phyloP scores from a whole-genome alignment of 257 asterid genomes.

The Solanum pimpinellifolium region DNA sequence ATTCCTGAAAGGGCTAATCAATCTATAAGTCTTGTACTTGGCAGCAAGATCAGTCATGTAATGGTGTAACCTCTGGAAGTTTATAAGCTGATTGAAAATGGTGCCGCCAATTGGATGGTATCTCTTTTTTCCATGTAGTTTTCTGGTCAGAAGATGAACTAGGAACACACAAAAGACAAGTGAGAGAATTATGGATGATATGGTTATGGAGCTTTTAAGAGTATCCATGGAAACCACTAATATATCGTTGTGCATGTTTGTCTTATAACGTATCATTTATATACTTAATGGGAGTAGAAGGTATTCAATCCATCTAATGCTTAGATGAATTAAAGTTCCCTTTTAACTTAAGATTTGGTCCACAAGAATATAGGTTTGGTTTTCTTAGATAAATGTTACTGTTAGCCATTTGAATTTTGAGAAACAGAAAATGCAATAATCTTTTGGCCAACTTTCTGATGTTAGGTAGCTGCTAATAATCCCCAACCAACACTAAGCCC shows the following conservation, averaged over 20 bases:
- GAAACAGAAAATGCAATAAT: no score
- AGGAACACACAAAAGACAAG: not conserved
- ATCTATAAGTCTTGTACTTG: constrained; percentile 44
- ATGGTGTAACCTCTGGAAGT: constrained; percentile 50
- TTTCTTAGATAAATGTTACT: not conserved
- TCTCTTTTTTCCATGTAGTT: constrained; percentile 11
- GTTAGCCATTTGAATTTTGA: no score
- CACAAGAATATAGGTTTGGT: not conserved
- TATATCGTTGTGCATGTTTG: not conserved
- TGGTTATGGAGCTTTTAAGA: not conserved
- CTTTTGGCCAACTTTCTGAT: no score
- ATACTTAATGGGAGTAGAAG: no score
- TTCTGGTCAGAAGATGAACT: not conserved
- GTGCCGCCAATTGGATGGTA: constrained; percentile 66
- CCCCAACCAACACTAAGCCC: no score
- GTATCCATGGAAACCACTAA: not conserved
- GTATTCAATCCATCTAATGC: no score
- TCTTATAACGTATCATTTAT: no score
- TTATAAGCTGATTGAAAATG: constrained; percentile 33
- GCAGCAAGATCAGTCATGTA: constrained; percentile 59
- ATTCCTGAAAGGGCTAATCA: constrained; percentile 33
- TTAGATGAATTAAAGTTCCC: not conserved
- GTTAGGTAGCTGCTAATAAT: no score
- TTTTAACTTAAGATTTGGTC: not conserved
- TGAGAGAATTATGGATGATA: constrained; percentile 8